Conservation (phyloP, 306 rosid species). For the Lotus japonicus region DNA sequence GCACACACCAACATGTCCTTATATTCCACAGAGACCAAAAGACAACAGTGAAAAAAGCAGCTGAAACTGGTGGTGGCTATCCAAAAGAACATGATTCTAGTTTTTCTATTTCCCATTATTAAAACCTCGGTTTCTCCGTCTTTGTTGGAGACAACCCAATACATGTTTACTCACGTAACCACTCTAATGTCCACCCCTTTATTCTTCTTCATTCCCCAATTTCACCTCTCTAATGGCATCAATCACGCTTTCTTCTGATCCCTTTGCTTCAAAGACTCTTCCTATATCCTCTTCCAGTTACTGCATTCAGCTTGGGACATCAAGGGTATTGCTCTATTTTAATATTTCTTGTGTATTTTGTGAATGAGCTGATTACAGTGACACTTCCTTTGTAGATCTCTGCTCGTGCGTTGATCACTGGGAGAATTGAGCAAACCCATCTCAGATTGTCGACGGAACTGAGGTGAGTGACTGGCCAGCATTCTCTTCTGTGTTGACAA, state of each 20-base stretch:
- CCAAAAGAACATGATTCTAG: background rate
- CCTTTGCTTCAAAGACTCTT: conserved; percentile 14
- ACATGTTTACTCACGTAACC: conserved; percentile 37
- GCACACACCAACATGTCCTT: background rate
- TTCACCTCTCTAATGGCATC: conserved; percentile 54
- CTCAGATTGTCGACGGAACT: conserved; percentile 27
- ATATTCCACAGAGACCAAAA: background rate
- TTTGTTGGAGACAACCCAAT: conserved; percentile 58
- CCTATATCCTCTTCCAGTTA: conserved; percentile 16
- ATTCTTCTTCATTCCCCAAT: conserved; percentile 18
- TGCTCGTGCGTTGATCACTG: conserved; percentile 30
- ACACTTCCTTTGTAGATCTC: conserved; percentile 39
- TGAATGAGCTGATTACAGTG: conserved; percentile 2
- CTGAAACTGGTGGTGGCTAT: background rate
- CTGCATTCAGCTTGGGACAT: conserved; percentile 12
- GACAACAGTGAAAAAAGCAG: background rate
- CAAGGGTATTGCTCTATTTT: conserved; percentile 28
- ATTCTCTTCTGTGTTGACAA: background rate
- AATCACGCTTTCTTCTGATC: conserved; percentile 37
- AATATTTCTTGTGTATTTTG: background rate
- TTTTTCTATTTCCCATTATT: background rate
- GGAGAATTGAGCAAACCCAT: conserved; percentile 38
- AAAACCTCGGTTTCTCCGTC: conserved; percentile 76
- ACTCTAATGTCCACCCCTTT: conserved; percentile 28
- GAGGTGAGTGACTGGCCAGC: conserved; percentile 39